phyloP scores from a whole-genome alignment of 257 asterid genomes.

The Solanum microdontum region DNA sequence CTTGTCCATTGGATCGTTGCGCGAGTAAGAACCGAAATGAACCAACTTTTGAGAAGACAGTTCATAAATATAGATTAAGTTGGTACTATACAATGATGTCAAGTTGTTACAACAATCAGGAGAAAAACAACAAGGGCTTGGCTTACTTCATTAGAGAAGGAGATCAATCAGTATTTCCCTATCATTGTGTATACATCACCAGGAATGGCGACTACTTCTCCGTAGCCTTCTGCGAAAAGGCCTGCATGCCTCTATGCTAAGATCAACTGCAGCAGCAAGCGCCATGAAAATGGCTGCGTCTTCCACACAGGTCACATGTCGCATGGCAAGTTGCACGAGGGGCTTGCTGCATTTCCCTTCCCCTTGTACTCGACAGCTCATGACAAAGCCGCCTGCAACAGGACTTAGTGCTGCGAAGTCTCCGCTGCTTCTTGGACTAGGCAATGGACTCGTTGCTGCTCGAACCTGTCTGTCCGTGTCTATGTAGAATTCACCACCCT shows the following conservation, averaged over 20 bases:
- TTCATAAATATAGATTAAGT: neutral
- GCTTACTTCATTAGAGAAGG: neutral
- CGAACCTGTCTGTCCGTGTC: slow-evolving; percentile 65
- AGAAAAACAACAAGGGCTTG: neutral
- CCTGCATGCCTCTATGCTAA: slow-evolving; percentile 81
- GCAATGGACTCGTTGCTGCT: slow-evolving; percentile 43
- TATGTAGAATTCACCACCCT: slow-evolving; percentile 84
- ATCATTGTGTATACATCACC: slow-evolving; percentile 23
- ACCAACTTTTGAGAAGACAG: neutral
- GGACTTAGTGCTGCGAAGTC: slow-evolving; percentile 63
- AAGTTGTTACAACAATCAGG: neutral
- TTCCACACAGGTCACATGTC: slow-evolving; percentile 83
- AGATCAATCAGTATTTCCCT: neutral
- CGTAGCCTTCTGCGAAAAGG: slow-evolving; percentile 64
- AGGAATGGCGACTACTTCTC: slow-evolving; percentile 53
- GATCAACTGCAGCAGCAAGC: slow-evolving; percentile 90
- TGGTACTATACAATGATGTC: neutral
- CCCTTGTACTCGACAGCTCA: slow-evolving; percentile 83
- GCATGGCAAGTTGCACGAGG: slow-evolving; percentile 72
- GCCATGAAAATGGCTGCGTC: slow-evolving; percentile 98
- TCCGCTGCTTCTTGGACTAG: slow-evolving; percentile 85
- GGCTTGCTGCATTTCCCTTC: slow-evolving; percentile 86
- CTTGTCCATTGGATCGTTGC: neutral
- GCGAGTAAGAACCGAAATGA: neutral
- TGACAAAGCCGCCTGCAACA: slow-evolving; percentile 62